Percentiles rank a stretch among this genome's conserved stretches.
Evolutionary conservation across 106 monocot species (phyloP).

Genomic region (Dioscorea alata): DNA sequence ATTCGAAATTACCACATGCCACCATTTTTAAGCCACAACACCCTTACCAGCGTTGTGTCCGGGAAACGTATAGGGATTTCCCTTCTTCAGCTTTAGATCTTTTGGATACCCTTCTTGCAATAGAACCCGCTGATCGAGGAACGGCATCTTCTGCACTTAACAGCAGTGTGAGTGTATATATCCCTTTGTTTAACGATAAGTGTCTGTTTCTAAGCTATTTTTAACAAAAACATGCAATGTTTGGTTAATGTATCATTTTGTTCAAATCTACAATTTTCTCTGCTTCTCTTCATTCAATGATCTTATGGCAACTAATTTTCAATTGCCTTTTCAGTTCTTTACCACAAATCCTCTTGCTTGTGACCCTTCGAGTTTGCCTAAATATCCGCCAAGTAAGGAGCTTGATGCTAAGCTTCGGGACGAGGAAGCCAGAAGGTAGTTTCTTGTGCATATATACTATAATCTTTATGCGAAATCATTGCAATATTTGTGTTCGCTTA

Average conservation of each 20-base stretch:
- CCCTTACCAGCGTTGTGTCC: constrained; percentile 36
- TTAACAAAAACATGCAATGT: too few species aligned
- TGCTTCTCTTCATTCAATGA: too few species aligned
- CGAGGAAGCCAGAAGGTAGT: constrained; percentile 38
- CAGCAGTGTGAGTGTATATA: constrained; percentile 22
- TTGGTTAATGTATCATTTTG: too few species aligned
- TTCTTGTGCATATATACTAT: neutral
- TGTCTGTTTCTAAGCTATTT: too few species aligned
- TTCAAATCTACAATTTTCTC: too few species aligned
- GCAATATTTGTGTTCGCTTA: neutral
- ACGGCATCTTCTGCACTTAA: constrained; percentile 43
- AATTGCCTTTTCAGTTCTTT: constrained; percentile 42
- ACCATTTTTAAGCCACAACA: constrained; percentile 57
- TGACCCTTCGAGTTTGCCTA: constrained; percentile 60
- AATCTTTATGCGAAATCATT: neutral
- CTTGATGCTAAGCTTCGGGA: constrained; percentile 53
- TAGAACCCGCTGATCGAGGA: constrained; percentile 41
- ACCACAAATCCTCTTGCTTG: constrained; percentile 52
- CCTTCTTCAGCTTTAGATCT: constrained; percentile 44
- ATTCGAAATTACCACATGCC: constrained; percentile 40
- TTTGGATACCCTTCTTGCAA: constrained; percentile 42
- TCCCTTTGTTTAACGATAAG: too few species aligned
- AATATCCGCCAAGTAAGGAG: constrained; percentile 68
- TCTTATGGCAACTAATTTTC: too few species aligned
- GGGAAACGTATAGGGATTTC: constrained; percentile 40